A percentile compares a stretch with the other conserved stretches of the same genome.
Evolutionary conservation across 148 eudicot species (phyloP).

Genomic region (Rhododendron ferrugineum): DNA sequence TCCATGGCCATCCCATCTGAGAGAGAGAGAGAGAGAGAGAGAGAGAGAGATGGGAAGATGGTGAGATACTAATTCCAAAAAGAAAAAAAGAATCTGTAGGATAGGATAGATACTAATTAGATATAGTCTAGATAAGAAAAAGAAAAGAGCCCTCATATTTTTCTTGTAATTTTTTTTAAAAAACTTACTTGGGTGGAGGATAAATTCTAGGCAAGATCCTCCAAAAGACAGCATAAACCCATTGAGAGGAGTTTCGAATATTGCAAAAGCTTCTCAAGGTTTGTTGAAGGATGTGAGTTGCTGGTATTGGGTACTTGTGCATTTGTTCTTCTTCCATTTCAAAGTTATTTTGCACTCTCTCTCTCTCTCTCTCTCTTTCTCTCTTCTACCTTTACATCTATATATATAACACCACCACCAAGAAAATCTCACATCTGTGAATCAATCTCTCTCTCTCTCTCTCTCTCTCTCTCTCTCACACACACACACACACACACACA

Average conservation of each 20-base stretch:
- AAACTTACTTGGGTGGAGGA: slow-evolving; percentile 85
- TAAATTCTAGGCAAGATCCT: slow-evolving; percentile 92
- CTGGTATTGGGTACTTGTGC: slow-evolving; percentile 52
- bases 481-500: not conserved
- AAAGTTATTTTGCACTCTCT: not conserved
- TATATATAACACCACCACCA: slow-evolving; percentile 15
- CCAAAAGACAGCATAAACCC: slow-evolving; percentile 99
- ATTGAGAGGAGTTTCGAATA: slow-evolving; percentile 80
- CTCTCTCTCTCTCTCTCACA: not conserved
- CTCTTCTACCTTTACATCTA: no score
- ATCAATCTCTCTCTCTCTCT: no score
- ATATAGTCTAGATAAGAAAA: not conserved
- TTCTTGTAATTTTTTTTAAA: no score
- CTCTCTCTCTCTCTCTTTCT: not conserved
- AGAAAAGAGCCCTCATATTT: not conserved
- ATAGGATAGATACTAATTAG: not conserved
- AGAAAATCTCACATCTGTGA: not conserved
- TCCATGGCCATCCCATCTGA: slow-evolving; percentile 93
- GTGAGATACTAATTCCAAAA: not conserved
- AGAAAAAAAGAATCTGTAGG: not conserved
- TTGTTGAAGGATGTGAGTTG: slow-evolving; percentile 96
- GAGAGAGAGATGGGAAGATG: not conserved
- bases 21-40: not conserved
- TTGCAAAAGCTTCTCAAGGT: slow-evolving; percentile 90
- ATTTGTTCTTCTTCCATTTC: slow-evolving; percentile 81